Conservation (phyloP, 768 basidiomycete genomes). For the Lenzites betulinus region DNA sequence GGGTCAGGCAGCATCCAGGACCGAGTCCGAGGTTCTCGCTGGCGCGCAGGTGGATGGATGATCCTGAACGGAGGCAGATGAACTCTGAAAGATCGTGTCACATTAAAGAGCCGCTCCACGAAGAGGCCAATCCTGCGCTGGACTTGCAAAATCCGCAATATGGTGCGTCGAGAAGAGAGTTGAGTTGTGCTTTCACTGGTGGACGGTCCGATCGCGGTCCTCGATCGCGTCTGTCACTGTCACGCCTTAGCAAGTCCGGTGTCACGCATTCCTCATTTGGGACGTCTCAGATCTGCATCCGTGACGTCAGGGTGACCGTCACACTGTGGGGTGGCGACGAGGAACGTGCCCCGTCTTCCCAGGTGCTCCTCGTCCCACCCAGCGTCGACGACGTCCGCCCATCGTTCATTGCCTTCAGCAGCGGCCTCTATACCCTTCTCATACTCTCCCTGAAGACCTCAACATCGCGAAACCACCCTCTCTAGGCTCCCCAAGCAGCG, state of each 20-base stretch:
- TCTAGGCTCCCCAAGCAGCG: not conserved
- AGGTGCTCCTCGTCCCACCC: conserved; percentile 20
- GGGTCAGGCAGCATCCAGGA: conserved; percentile 3
- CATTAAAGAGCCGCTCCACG: not conserved
- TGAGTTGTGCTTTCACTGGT: too few relatives aligned
- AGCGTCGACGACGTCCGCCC: conserved; percentile 20
- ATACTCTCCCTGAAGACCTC: conserved; percentile 14
- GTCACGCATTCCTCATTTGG: not conserved
- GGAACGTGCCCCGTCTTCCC: conserved; percentile 23
- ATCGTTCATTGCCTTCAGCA: conserved; percentile 21
- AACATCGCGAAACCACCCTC: conserved; percentile 2
- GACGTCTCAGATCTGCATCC: not conserved
- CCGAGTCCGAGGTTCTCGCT: conserved; percentile 9
- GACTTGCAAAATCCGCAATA: not conserved
- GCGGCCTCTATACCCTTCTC: conserved; percentile 17
- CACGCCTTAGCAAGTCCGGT: not conserved
- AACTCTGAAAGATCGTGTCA: not conserved
- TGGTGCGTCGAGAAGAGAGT: not conserved
- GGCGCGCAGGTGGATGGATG: not conserved
- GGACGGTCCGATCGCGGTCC: not conserved
- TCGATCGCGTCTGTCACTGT: conserved; percentile 2
- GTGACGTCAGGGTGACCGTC: conserved; percentile 19
- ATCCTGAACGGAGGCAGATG: not conserved
- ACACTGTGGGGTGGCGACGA: conserved; percentile 21
- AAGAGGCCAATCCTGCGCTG: not conserved